Base-by-base conservation (phyloP, 2,329 filamentous ascomycete species). In the Aspergillus tamarii region DNA sequence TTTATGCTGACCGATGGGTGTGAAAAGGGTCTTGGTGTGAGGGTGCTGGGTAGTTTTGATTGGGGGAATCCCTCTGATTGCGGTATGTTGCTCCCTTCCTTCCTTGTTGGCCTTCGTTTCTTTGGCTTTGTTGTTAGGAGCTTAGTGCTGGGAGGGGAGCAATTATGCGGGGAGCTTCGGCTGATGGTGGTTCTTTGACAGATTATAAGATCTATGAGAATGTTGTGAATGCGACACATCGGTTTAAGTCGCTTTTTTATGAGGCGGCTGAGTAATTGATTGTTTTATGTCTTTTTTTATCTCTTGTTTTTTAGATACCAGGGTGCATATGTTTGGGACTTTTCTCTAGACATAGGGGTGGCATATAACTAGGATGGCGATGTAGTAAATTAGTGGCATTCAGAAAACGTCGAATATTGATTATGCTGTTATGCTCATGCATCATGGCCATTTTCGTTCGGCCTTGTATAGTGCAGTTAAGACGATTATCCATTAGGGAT, bases 221-320 rank as follows among this genome's bases (percentile, higher is more conserved):
- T 0, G 91, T 97, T 3, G 94, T 97, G 19, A 91, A 97, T 63
- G 89, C 88, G 41, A 95, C 93, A 39, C 94, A 97, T 79, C 86
- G 89, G 57, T 88, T 93, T 75, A 91, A 90, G 73, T 83, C 88
- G 65, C 90, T 98, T 58, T 97, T 97, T 76, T 93, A 91, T 73
- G 85, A 87, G 60, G 63, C 62, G 50, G 63, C 59, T 43, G 64
- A 69, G 43, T 66, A 41, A 53, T 48, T 36, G 52, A 32, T 55
- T 41, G n/a, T 32, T n/a, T 52, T 52, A 7, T 36, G 12, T 30
- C 10, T 30, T 21, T 30, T 21, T 21, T 28, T 41, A 46, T 19
- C 14, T 46, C 16, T 39, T 32, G 10, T 32, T 32, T 32, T 32
- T 57, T 58, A n/a, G 53, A 45, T 57, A 41, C 53, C 55, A 23